Percentiles rank a stretch among this genome's conserved stretches.
Evolutionary conservation across 2,329 filamentous ascomycete species (phyloP).

Genomic region (Aspergillus japonicus): DNA sequence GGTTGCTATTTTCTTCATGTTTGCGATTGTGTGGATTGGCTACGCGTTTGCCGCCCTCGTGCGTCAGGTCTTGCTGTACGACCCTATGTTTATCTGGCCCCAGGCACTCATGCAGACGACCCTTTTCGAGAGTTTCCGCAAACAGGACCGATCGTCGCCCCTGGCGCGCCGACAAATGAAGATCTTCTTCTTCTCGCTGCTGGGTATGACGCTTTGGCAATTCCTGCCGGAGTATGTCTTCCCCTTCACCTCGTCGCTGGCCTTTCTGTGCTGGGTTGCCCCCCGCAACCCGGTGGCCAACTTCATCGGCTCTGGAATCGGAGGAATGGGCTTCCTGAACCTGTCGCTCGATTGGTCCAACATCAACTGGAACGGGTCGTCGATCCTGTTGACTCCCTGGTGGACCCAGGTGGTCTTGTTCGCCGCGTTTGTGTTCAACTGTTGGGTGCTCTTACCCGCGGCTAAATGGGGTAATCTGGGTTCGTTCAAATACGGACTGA

Average conservation of each 20-base stretch:
- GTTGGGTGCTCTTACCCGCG: constrained; percentile 59
- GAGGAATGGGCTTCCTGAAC: constrained; percentile 62
- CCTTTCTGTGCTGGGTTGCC: constrained; percentile 64
- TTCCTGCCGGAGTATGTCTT: constrained; percentile 63
- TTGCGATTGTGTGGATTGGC: constrained; percentile 57
- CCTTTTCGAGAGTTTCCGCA: constrained; percentile 54
- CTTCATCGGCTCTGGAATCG: constrained; percentile 61
- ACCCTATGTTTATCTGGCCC: constrained; percentile 57
- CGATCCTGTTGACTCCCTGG: constrained; percentile 54
- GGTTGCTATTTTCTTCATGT: constrained; percentile 61
- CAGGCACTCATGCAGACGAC: constrained; percentile 57
- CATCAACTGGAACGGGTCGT: constrained; percentile 52
- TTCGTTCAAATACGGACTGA: constrained; percentile 53
- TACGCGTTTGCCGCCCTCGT: constrained; percentile 61
- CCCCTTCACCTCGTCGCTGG: constrained; percentile 59
- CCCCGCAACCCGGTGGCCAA: constrained; percentile 58
- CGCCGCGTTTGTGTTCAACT: constrained; percentile 54
- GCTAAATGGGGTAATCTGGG: constrained; percentile 59
- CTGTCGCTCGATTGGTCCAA: constrained; percentile 62
- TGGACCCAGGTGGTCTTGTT: constrained; percentile 63
- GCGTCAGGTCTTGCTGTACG: constrained; percentile 57
- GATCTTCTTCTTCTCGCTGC: constrained; percentile 56
- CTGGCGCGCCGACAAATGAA: constrained; percentile 55
- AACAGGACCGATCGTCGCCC: constrained; percentile 51
- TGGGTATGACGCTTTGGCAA: constrained; percentile 59